Conservation (phyloP, 129 eudicot genomes). For the Glebionis coronaria region DNA sequence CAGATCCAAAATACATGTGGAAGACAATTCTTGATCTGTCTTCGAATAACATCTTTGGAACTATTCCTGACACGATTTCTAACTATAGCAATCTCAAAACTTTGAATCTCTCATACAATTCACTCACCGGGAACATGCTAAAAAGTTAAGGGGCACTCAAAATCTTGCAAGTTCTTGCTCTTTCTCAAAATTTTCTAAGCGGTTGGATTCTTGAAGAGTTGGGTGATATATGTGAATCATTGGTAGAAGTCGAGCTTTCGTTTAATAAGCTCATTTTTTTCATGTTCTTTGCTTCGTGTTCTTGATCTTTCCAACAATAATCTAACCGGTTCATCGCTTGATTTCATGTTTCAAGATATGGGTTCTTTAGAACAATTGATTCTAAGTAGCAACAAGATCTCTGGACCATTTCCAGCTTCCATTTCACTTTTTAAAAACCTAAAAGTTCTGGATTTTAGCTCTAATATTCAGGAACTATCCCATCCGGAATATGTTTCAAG, state of each 20-base stretch:
- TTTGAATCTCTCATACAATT: slow-evolving; percentile 56
- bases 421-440: slow-evolving; percentile 61
- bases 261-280: slow-evolving; percentile 61
- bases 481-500: slow-evolving; percentile 65
- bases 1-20: too few species aligned
- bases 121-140: slow-evolving; percentile 56
- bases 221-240: slow-evolving; percentile 53
- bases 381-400: slow-evolving; percentile 56
- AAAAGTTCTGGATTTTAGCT: slow-evolving; percentile 75
- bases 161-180: slow-evolving; percentile 58
- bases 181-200: slow-evolving; percentile 73
- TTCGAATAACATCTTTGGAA: slow-evolving; percentile 43
- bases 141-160: slow-evolving; percentile 42
- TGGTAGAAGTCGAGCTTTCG: slow-evolving; percentile 53
- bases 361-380: slow-evolving; percentile 59
- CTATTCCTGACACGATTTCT: slow-evolving; percentile 52
- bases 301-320: slow-evolving; percentile 83
- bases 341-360: slow-evolving; percentile 46
- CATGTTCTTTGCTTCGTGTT: slow-evolving; percentile 62
- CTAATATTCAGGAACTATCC: slow-evolving; percentile 71
- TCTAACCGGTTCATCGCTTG: slow-evolving; percentile 62
- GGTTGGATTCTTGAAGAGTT: slow-evolving; percentile 77
- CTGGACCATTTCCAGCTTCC: slow-evolving; percentile 62
- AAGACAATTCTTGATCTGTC: slow-evolving; percentile 71
- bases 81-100: slow-evolving; percentile 59